Conservation (phyloP, 176 grass and related monocot species). For the Avena atlantica region DNA sequence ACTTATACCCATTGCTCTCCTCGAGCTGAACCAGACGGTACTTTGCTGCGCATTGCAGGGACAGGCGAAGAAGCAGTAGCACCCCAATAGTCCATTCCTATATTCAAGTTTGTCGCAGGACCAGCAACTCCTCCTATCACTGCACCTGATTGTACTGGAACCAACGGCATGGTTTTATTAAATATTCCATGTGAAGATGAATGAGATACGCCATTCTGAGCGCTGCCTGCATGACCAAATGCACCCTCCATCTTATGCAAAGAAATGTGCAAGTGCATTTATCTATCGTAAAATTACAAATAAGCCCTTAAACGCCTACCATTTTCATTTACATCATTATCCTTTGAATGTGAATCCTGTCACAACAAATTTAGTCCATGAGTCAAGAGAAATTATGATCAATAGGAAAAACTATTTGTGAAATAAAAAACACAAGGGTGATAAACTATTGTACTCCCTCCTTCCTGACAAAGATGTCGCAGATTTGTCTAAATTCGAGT, state of each 20-base stretch:
- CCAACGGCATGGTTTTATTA: constrained; percentile 63
- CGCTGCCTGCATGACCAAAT: constrained; percentile 48
- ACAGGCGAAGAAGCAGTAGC: constrained; percentile 63
- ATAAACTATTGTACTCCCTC: not conserved
- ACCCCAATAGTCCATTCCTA: constrained; percentile 85
- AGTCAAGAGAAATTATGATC: constrained; percentile 10
- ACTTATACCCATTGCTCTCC: constrained; percentile 66
- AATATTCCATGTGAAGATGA: constrained; percentile 56
- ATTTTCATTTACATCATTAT: constrained; percentile 61
- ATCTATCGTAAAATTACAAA: constrained; percentile 35
- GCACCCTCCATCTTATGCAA: constrained; percentile 45
- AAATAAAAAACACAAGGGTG: constrained; percentile 2
- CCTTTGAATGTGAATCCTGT: constrained; percentile 71
- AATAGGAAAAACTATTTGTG: not conserved
- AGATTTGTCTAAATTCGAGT: no score
- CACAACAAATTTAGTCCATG: constrained; percentile 20
- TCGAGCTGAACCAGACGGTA: constrained; percentile 46
- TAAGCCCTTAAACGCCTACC: constrained; percentile 48
- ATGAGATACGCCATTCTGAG: constrained; percentile 62
- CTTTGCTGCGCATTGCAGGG: constrained; percentile 55
- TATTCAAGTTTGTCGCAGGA: constrained; percentile 77
- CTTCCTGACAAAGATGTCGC: no score
- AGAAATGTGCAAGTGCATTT: constrained; percentile 27
- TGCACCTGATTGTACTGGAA: constrained; percentile 61
- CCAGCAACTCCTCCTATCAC: constrained; percentile 65